Evolutionary conservation across 768 basidiomycete genomes (phyloP).

Genomic region (Mycena rebaudengoi): DNA sequence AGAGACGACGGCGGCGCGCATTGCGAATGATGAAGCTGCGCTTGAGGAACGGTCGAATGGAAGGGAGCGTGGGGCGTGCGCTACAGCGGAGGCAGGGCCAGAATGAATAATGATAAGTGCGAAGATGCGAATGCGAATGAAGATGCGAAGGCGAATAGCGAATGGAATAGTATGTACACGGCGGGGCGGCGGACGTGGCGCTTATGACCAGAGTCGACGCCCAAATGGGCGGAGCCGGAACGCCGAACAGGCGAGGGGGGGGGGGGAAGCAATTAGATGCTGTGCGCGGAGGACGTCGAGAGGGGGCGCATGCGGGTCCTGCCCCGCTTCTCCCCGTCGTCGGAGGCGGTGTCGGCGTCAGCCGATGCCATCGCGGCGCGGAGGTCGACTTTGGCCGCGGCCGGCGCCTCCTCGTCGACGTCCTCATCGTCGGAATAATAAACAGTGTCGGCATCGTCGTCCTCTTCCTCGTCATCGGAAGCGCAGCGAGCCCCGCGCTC

Average conservation of each 20-base stretch:
- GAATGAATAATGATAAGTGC: conserved; percentile 34
- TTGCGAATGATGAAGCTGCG: conserved; percentile 17
- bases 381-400: conserved; percentile 36
- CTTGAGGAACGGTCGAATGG: conserved; percentile 14
- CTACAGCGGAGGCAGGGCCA: conserved; percentile 15
- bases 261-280: conserved; percentile 28
- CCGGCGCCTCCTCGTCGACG: conserved; percentile 34
- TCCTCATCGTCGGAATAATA: conserved; percentile 39
- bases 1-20: background rate
- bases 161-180: conserved; percentile 11
- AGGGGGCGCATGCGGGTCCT: conserved; percentile 52
- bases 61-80: conserved; percentile 27
- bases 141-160: background rate
- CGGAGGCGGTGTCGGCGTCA: conserved; percentile 47
- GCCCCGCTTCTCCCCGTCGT: conserved; percentile 49
- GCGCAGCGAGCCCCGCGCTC: conserved; percentile 34
- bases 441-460: conserved; percentile 35
- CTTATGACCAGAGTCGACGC: background rate
- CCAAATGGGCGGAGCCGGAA: conserved; percentile 6
- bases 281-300: conserved; percentile 38
- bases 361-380: conserved; percentile 41
- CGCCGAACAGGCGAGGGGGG: conserved; percentile 2
- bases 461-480: conserved; percentile 33
- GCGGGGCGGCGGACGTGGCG: background rate
- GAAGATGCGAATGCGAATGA: conserved; percentile 16